Evolutionary conservation across 148 eudicot genomes (phyloP).

Genomic region (Cornus florida): DNA sequence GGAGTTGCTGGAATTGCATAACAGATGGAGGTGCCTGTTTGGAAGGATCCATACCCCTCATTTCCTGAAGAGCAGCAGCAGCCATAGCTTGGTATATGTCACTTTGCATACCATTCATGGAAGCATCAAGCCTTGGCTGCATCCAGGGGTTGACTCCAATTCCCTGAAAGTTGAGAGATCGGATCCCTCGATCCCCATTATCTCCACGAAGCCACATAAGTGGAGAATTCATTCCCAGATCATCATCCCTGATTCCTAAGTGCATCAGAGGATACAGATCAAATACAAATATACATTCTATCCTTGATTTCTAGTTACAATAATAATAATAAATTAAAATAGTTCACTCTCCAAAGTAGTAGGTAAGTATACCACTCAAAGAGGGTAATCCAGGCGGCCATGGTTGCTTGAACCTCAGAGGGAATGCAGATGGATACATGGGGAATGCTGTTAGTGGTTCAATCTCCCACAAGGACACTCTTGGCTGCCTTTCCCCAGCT

Average conservation of each 20-base stretch:
- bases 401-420: constrained; percentile 70
- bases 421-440: constrained; percentile 78
- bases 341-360: background rate
- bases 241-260: constrained; percentile 60
- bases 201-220: constrained; percentile 76
- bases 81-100: constrained; percentile 78
- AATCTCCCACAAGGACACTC: constrained; percentile 82
- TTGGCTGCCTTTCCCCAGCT: constrained; percentile 81
- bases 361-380: constrained; percentile 38
- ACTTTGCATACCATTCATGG: constrained; percentile 60
- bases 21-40: constrained; percentile 38
- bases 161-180: constrained; percentile 72
- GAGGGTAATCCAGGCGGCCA: constrained; percentile 73
- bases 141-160: constrained; percentile 65
- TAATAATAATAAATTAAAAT: background rate
- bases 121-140: constrained; percentile 71
- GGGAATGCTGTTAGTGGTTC: constrained; percentile 88
- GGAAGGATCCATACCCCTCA: constrained; percentile 40
- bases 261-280: constrained; percentile 10
- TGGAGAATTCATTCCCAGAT: constrained; percentile 60
- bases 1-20: constrained; percentile 66
- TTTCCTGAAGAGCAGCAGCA: constrained; percentile 66
- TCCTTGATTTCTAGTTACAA: background rate
- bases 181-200: constrained; percentile 42
- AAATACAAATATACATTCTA: background rate